A percentile compares a stretch with the other conserved stretches of the same genome.
phyloP scores from a whole-genome alignment of 306 rosid genomes.

The Spatholobus suberectus region DNA sequence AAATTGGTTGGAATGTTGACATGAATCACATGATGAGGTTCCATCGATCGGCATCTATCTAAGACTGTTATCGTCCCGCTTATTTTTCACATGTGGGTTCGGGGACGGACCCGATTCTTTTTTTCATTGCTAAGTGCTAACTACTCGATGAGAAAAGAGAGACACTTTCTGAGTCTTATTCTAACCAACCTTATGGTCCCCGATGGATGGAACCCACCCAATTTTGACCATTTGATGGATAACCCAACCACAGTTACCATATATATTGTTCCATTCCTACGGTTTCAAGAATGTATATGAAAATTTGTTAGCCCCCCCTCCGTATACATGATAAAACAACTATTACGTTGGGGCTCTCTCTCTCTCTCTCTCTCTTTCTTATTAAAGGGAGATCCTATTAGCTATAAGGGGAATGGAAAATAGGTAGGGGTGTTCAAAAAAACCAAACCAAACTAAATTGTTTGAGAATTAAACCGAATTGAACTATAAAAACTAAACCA shows the following conservation, averaged over 20 bases:
- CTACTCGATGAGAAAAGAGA: not conserved
- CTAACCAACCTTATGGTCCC: slow-evolving; percentile 28
- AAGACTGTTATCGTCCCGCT: not conserved
- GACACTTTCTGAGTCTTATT: slow-evolving; percentile 33
- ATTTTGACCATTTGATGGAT: not conserved
- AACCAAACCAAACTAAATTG: too few species aligned
- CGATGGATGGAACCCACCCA: slow-evolving; percentile 8
- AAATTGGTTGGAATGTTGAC: slow-evolving; percentile 24
- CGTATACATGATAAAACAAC: not conserved
- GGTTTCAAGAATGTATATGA: not conserved
- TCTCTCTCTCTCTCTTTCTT: not conserved
- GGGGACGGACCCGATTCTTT: slow-evolving; percentile 7
- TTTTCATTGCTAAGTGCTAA: not conserved
- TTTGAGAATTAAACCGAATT: too few species aligned
- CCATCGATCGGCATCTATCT: not conserved
- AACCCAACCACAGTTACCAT: not conserved
- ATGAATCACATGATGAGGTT: slow-evolving; percentile 19
- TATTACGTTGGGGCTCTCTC: not conserved
- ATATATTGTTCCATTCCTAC: not conserved
- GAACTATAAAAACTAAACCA: too few species aligned
- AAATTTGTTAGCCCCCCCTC: too few species aligned
- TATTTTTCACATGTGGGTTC: slow-evolving; percentile 23
- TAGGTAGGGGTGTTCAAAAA: too few species aligned
- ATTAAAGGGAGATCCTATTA: not conserved
- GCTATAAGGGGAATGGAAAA: not conserved